Evolutionary conservation across 2,329 filamentous ascomycete genomes (phyloP), one percentile per base, ranked within the genome.

Genomic region (Colletotrichum liaoningense): DNA sequence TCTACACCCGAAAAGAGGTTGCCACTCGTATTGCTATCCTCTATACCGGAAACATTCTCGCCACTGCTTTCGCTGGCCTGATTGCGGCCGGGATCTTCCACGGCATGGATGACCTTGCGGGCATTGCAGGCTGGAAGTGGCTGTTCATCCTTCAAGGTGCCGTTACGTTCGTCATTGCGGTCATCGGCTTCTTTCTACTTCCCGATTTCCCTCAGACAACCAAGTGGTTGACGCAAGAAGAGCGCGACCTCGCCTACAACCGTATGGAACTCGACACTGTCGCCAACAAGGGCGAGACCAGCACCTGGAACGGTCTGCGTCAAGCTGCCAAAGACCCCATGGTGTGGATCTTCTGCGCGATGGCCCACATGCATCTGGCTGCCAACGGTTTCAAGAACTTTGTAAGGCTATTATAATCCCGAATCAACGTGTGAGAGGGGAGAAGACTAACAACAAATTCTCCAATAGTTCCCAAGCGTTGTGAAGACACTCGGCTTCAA

Each of bases 61-160:
- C 90, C 0, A 91, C 91, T 0, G 92, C 92, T 0, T 93, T 94
- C 77, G 91, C 91, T 0, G 92, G 91, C 1, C 83, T 92, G n/a
- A 84, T 92, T 26, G 88, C 89, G 2, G 90, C 89, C 1, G 88
- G 91, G 6, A 92, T 95, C 62, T 91, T 90, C 0, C 82, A 83
- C 22, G 87, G 89, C 52, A 87, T 93, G 83, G 83, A 85, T 65
- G 79, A 80, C n/a, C 75, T 74, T 3, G 74, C 67, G 30, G 83
- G 83, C 1, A 72, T 85, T 12, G 75, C 75, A 5, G 83, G 82
- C n/a, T 86, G 84, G 85, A 77, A 79, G 63, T 86, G 84, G 84
- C 76, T 85, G 1, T 85, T 84, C 76, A 81, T 85, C 58, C 79
- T 86, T 19, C 80, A 85, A 67, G 83, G 83, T 16, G 77, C 79